Conservation (phyloP, 2,329 filamentous ascomycete species). For the Ophiostoma sp. region DNA sequence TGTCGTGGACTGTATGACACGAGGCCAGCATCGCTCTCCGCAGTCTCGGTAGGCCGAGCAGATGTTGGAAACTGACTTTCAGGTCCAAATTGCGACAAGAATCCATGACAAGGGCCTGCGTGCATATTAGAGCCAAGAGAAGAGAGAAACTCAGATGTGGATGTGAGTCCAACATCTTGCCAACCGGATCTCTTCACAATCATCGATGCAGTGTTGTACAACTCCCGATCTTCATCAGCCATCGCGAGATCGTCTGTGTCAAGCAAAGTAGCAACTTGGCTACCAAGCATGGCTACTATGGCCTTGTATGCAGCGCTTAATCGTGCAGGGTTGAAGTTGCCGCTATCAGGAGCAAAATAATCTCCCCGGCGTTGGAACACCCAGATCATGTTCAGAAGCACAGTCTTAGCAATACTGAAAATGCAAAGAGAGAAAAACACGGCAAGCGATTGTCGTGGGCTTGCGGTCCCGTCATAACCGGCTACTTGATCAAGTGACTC, state of each 20-base stretch:
- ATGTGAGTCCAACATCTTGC: constrained; percentile 42
- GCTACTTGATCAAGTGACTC: constrained; percentile 47
- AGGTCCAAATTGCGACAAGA: constrained; percentile 33
- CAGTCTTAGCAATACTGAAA: constrained; percentile 51
- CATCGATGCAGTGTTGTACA: constrained; percentile 41
- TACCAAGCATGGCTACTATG: constrained; percentile 45
- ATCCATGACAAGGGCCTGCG: constrained; percentile 38
- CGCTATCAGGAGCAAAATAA: neutral
- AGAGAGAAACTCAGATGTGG: constrained; percentile 47
- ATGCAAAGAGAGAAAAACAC: constrained; percentile 52
- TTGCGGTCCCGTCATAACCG: constrained; percentile 36
- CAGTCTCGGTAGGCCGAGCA: neutral
- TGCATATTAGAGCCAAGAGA: constrained; percentile 44
- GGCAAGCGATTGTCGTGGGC: constrained; percentile 45
- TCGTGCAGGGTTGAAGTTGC: neutral
- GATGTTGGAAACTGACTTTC: neutral
- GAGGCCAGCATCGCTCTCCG: neutral
- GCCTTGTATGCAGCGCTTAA: constrained; percentile 49
- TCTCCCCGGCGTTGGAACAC: constrained; percentile 18
- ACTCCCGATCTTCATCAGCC: constrained; percentile 41
- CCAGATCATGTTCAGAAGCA: constrained; percentile 45
- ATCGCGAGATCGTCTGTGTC: constrained; percentile 41
- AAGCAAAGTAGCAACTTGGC: constrained; percentile 40
- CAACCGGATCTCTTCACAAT: constrained; percentile 46
- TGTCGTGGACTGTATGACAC: neutral